Evolutionary conservation across 129 eudicot genomes (phyloP).

Genomic region (Flaveria bidentis): DNA sequence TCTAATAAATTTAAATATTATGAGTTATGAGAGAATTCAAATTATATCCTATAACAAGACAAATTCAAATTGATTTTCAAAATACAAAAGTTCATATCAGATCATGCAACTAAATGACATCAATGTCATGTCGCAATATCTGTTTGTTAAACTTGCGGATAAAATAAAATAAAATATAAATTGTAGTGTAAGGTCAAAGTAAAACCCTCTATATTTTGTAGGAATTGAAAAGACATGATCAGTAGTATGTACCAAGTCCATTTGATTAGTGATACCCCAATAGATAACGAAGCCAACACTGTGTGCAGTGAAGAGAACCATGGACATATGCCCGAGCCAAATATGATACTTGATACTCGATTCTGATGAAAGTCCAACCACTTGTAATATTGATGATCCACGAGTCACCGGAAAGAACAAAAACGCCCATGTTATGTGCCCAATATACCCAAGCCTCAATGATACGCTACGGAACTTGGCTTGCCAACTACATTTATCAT

Average conservation of each 20-base stretch:
- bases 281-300: conserved; percentile 60
- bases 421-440: conserved; percentile 65
- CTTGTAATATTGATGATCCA: conserved; percentile 67
- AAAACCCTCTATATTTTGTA: background rate
- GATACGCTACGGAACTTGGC: conserved; percentile 59
- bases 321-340: conserved; percentile 80
- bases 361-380: conserved; percentile 76
- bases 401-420: conserved; percentile 77
- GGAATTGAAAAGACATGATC: background rate
- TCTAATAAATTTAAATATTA: too few relatives aligned
- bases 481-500: conserved; percentile 51
- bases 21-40: too few relatives aligned
- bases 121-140: too few relatives aligned
- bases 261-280: conserved; percentile 53
- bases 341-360: conserved; percentile 82
- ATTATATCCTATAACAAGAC: too few relatives aligned
- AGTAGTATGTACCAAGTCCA: conserved; percentile 41
- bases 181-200: too few relatives aligned
- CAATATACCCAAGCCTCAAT: conserved; percentile 69
- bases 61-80: too few relatives aligned
- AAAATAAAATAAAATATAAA: too few relatives aligned
- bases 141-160: too few relatives aligned
- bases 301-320: conserved; percentile 49
- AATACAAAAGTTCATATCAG: too few relatives aligned
- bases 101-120: too few relatives aligned